A percentile compares a stretch with the other conserved stretches of the same genome.
These are phyloP conservation scores for Mycena chlorophos DNA, from an alignment of 768 basidiomycete species.

Conservation along the genomic window DNA sequence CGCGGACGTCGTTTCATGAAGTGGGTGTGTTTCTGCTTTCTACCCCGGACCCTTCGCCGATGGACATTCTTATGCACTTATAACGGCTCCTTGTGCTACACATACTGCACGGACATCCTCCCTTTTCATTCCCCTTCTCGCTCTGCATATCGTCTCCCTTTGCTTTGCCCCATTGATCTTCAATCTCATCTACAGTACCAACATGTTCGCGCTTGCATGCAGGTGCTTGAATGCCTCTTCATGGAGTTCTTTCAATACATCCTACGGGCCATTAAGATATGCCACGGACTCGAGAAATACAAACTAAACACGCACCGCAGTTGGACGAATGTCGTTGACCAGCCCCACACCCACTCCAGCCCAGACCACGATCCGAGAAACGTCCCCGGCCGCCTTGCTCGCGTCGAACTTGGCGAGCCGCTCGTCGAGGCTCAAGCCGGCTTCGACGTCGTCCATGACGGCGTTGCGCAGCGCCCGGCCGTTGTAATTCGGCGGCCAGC, in stretches of 20 bases:
- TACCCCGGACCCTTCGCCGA: too few species aligned
- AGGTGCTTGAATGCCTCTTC: neutral
- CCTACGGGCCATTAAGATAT: neutral
- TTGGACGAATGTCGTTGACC: constrained; percentile 30
- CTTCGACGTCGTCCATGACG: constrained; percentile 38
- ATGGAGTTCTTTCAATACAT: constrained; percentile 12
- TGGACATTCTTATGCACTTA: too few species aligned
- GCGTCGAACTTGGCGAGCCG: constrained; percentile 28
- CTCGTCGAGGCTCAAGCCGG: constrained; percentile 25
- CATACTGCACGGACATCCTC: too few species aligned
- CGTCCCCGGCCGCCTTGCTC: constrained; percentile 31
- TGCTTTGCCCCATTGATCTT: too few species aligned
- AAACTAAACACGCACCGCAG: constrained; percentile 15
- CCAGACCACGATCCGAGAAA: constrained; percentile 39
- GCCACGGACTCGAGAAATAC: neutral
- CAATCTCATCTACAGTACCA: too few species aligned
- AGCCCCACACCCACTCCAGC: constrained; percentile 42
- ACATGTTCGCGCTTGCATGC: neutral
- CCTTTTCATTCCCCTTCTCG: too few species aligned
- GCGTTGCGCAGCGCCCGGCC: constrained; percentile 45
- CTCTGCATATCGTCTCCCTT: too few species aligned
- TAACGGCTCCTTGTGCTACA: too few species aligned
- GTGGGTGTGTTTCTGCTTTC: too few species aligned
- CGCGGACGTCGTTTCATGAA: too few species aligned
- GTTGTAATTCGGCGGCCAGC: constrained; percentile 43